Conservation (phyloP, 164 flowering plant genomes). For the Taxillus chinensis region DNA sequence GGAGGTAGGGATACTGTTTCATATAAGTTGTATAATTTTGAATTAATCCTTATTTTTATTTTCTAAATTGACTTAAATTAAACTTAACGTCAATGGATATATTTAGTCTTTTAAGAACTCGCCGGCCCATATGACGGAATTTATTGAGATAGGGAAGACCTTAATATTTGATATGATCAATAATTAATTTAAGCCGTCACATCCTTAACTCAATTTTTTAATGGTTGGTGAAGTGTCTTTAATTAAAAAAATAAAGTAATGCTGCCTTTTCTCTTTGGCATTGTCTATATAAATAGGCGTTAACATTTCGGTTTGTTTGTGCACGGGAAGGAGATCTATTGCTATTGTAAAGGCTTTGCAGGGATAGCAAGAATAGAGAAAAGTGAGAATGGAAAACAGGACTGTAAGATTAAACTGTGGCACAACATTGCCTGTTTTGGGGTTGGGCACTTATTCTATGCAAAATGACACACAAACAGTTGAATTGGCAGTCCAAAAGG, state of each 20-base stretch:
- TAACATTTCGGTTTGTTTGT: background rate
- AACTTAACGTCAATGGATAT: too few relatives aligned
- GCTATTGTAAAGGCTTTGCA: background rate
- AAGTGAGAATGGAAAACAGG: constrained; percentile 19
- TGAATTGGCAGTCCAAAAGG: constrained; percentile 36
- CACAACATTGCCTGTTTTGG: constrained; percentile 41
- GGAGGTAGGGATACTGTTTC: too few relatives aligned
- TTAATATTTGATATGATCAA: constrained; percentile 9
- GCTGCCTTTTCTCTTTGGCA: background rate
- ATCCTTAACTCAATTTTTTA: too few relatives aligned
- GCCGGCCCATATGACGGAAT: constrained; percentile 18
- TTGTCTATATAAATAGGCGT: background rate
- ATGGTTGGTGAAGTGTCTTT: too few relatives aligned
- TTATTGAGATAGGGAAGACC: constrained; percentile 48
- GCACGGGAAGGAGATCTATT: background rate
- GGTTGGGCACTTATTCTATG: constrained; percentile 49
- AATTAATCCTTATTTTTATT: too few relatives aligned
- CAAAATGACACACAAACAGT: constrained; percentile 29
- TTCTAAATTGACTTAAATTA: too few relatives aligned
- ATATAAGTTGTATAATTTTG: too few relatives aligned
- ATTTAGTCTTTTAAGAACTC: background rate
- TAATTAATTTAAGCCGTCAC: too few relatives aligned
- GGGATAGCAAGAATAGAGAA: background rate
- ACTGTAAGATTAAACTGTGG: constrained; percentile 34
- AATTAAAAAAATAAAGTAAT: background rate